These are phyloP conservation scores for Diaporthe humulicola DNA, from an alignment of 2,329 filamentous ascomycete species.

Conservation along the genomic window DNA sequence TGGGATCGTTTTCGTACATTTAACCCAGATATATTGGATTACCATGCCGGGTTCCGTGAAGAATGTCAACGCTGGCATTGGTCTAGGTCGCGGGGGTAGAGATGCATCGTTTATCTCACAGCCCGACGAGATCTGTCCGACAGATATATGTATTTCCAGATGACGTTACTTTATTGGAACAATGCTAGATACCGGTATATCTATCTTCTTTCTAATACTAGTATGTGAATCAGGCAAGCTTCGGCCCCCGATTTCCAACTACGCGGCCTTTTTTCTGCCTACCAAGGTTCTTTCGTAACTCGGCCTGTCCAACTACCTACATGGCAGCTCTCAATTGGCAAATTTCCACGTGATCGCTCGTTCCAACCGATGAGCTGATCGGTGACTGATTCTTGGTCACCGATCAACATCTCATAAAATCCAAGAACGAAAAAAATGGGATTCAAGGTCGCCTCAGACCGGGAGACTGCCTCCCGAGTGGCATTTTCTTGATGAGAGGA, in stretches of 20 bases:
- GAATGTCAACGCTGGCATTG: not conserved
- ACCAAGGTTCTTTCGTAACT: not conserved
- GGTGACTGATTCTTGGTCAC: not conserved
- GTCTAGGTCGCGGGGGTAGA: no score
- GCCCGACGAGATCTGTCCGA: no score
- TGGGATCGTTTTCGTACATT: not conserved
- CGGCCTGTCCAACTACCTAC: not conserved
- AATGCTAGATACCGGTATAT: no score
- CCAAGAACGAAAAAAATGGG: not conserved
- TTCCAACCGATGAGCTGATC: not conserved
- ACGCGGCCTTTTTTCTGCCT: no score
- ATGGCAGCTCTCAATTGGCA: not conserved
- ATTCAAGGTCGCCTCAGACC: slow-evolving; percentile 4
- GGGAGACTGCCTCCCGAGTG: not conserved
- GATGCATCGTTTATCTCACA: not conserved
- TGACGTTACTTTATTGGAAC: no score
- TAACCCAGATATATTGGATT: not conserved
- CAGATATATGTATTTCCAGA: no score
- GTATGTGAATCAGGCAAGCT: no score
- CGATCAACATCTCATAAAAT: not conserved
- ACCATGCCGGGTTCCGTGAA: not conserved
- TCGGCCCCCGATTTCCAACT: no score
- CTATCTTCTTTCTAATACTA: no score
- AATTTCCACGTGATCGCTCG: no score
- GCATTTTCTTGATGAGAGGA: not conserved